Conservation (phyloP, 176 grass and related monocot species). For the Tillandsia leiboldiana region DNA sequence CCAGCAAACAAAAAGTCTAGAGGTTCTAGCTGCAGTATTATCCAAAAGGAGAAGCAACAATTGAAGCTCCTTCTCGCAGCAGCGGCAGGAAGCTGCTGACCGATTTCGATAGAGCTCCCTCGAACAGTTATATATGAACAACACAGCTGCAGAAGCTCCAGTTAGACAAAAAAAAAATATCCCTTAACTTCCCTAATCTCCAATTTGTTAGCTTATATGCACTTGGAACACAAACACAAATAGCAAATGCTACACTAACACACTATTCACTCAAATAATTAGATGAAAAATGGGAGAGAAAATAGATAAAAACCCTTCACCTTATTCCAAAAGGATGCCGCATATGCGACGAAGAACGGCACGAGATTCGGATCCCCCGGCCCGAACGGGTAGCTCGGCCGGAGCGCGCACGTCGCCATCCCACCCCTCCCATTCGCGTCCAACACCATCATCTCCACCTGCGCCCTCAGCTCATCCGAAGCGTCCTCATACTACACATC, state of each 20-base stretch:
- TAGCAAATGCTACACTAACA: no score
- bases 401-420: constrained; percentile 62
- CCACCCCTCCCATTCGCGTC: constrained; percentile 44
- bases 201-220: no score
- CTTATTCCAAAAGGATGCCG: constrained; percentile 51
- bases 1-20: neutral
- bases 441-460: constrained; percentile 78
- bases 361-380: constrained; percentile 49
- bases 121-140: no score
- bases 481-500: constrained; percentile 38
- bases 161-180: no score
- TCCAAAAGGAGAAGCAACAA: neutral
- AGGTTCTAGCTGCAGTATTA: neutral
- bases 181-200: no score
- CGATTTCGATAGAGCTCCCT: no score
- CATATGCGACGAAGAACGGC: constrained; percentile 46
- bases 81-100: neutral
- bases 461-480: constrained; percentile 62
- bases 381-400: constrained; percentile 77
- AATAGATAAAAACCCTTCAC: constrained; percentile 26
- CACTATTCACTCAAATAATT: neutral
- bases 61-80: neutral
- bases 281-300: neutral
- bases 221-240: no score
- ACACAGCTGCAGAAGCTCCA: no score